Evolutionary conservation across 495 filamentous ascomycete species (phyloP).

Genomic region (Trichoderma reesei): DNA sequence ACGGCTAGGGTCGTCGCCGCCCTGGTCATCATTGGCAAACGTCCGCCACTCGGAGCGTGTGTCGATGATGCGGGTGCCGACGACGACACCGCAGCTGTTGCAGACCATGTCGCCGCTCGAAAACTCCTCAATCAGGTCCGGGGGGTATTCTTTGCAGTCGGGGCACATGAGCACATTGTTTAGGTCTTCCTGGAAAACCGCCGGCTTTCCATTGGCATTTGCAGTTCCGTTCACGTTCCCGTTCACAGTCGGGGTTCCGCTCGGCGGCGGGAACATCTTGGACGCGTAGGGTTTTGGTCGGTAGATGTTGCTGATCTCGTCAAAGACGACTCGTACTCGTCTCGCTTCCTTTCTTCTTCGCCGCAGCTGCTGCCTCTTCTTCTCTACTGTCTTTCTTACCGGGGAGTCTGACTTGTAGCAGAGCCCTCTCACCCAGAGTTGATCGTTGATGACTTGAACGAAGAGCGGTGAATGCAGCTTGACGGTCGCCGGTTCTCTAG

Average conservation of each 20-base stretch:
- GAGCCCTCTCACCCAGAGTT: constrained; percentile 23
- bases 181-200: constrained; percentile 49
- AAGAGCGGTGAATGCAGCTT: constrained; percentile 60
- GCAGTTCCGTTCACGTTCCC: too few species aligned
- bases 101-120: constrained; percentile 89
- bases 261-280: constrained; percentile 13
- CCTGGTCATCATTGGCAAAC: constrained; percentile 93
- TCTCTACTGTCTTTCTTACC: constrained; percentile 17
- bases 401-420: constrained; percentile 28
- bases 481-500: constrained; percentile 28
- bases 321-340: constrained; percentile 16
- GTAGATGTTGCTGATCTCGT: constrained; percentile 23
- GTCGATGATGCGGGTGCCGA: constrained; percentile 84
- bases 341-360: constrained; percentile 9
- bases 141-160: constrained; percentile 85
- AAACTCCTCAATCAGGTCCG: constrained; percentile 87
- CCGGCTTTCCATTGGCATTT: not conserved
- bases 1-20: constrained; percentile 90
- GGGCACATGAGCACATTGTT: constrained; percentile 73
- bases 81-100: constrained; percentile 80
- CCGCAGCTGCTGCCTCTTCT: constrained; percentile 19
- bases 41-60: constrained; percentile 97
- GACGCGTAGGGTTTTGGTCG: constrained; percentile 1
- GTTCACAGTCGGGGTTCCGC: constrained; percentile 13
- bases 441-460: constrained; percentile 33